Conservation (phyloP, 164 flowering plant genomes). For the Vitis labrusca region DNA sequence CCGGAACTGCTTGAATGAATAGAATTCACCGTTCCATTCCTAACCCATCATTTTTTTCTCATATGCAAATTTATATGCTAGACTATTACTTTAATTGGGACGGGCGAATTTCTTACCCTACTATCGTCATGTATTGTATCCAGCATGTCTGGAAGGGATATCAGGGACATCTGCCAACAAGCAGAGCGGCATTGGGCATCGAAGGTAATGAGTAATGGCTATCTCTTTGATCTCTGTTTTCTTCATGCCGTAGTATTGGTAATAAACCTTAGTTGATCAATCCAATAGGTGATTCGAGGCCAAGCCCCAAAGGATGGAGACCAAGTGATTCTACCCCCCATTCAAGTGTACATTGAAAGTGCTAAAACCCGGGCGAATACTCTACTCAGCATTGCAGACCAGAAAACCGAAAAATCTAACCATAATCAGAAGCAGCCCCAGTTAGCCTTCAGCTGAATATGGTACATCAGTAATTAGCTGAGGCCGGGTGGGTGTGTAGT, state of each 20-base stretch:
- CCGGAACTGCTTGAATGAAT: neutral
- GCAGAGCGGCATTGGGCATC: slow-evolving; percentile 99
- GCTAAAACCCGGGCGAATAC: slow-evolving; percentile 51
- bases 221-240: neutral
- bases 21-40: neutral
- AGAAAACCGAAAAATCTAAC: slow-evolving; percentile 19
- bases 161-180: slow-evolving; percentile 88
- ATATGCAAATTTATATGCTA: too few relatives aligned
- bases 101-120: neutral
- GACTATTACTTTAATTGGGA: neutral
- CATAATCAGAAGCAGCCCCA: slow-evolving; percentile 23
- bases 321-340: slow-evolving; percentile 65
- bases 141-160: slow-evolving; percentile 97
- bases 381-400: slow-evolving; percentile 29
- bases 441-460: slow-evolving; percentile 20
- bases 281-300: slow-evolving; percentile 71
- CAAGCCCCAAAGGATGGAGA: slow-evolving; percentile 43
- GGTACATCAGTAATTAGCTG: neutral
- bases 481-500: neutral
- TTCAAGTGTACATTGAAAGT: slow-evolving; percentile 66
- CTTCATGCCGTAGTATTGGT: too few relatives aligned
- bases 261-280: too few relatives aligned
- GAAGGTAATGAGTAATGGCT: slow-evolving; percentile 49
- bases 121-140: neutral
- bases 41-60: too few relatives aligned